phyloP scores from a whole-genome alignment of 108 stramenopile species.

The Mediolabrus comicus region DNA sequence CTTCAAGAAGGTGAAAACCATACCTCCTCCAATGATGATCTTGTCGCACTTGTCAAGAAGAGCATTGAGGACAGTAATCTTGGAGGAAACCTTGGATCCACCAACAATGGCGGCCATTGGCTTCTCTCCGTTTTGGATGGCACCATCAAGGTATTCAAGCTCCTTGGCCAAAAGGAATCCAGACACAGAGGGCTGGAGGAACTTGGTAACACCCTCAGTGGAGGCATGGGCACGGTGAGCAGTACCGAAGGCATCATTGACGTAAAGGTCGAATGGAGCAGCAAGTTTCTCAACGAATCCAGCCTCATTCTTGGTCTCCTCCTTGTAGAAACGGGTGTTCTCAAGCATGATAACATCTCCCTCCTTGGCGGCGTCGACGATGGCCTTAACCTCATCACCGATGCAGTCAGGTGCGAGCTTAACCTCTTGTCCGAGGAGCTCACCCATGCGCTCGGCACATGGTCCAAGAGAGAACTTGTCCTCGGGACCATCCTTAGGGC shows the following conservation, averaged over 20 bases:
- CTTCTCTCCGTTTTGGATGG: constrained; percentile 92
- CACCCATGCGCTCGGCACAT: constrained; percentile 92
- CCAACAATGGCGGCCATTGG: constrained; percentile 99
- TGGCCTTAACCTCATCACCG: constrained; percentile 89
- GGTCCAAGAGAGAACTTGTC: constrained; percentile 98
- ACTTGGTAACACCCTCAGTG: constrained; percentile 98
- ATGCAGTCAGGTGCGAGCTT: constrained; percentile 97
- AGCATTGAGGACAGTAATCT: constrained; percentile 98
- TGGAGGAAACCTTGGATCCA: constrained; percentile 99
- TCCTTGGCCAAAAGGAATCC: constrained; percentile 98
- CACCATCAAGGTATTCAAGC: constrained; percentile 98
- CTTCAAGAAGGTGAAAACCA: constrained; percentile 99
- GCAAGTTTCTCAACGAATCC: constrained; percentile 92
- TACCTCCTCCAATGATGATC: constrained; percentile 98
- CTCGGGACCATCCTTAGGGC: constrained; percentile 96
- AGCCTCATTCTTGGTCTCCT: constrained; percentile 93
- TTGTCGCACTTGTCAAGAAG: constrained; percentile 99
- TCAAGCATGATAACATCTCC: constrained; percentile 99
- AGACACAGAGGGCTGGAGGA: constrained; percentile 84
- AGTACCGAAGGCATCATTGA: constrained; percentile 99
- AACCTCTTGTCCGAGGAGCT: constrained; percentile 92
- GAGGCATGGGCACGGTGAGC: constrained; percentile 99
- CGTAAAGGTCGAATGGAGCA: constrained; percentile 90
- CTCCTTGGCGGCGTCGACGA: constrained; percentile 77
- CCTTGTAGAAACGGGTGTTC: constrained; percentile 99